Conservation (phyloP, 805 yeast genomes). For the Zygoascus bituminiphila region DNA sequence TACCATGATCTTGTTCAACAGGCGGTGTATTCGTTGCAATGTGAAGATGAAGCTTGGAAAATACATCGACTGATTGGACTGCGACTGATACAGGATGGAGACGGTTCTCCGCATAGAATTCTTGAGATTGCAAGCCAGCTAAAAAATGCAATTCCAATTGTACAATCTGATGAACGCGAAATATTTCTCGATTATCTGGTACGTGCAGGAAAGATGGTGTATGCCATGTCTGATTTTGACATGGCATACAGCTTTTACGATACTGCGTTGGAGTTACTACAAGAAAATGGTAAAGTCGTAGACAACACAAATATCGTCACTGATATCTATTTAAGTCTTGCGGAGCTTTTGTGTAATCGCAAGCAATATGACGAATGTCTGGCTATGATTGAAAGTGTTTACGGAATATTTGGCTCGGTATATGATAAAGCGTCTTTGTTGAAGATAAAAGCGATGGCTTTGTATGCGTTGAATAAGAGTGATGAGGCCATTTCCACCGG, state of each 20-base stretch:
- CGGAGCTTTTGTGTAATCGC: constrained; percentile 21
- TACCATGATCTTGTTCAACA: constrained; percentile 36
- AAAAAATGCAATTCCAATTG: constrained; percentile 30
- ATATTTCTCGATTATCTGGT: constrained; percentile 35
- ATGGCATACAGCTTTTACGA: constrained; percentile 36
- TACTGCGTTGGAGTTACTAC: constrained; percentile 26
- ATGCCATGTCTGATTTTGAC: constrained; percentile 36
- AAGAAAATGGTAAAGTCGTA: constrained; percentile 12
- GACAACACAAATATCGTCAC: constrained; percentile 14
- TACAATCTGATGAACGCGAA: constrained; percentile 29
- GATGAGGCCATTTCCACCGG: constrained; percentile 33
- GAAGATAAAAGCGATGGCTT: constrained; percentile 33
- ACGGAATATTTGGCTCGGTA: constrained; percentile 25
- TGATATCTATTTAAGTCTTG: constrained; percentile 16
- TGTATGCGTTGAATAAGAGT: constrained; percentile 27
- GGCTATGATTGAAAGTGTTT: constrained; percentile 29
- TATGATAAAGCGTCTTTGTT: constrained; percentile 28
- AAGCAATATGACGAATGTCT: constrained; percentile 32
- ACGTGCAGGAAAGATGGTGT: constrained; percentile 39
- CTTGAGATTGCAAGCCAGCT: constrained; percentile 37
- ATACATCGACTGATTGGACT: constrained; percentile 38
- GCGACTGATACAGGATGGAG: constrained; percentile 25
- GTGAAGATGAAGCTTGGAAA: constrained; percentile 24
- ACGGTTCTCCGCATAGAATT: constrained; percentile 20
- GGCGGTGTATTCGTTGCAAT: constrained; percentile 27